Percentiles rank a stretch among this genome's conserved stretches.
These are phyloP conservation scores for Keithomyces neogunnii DNA, from an alignment of 2,329 filamentous ascomycete genomes.

Conservation along the genomic window DNA sequence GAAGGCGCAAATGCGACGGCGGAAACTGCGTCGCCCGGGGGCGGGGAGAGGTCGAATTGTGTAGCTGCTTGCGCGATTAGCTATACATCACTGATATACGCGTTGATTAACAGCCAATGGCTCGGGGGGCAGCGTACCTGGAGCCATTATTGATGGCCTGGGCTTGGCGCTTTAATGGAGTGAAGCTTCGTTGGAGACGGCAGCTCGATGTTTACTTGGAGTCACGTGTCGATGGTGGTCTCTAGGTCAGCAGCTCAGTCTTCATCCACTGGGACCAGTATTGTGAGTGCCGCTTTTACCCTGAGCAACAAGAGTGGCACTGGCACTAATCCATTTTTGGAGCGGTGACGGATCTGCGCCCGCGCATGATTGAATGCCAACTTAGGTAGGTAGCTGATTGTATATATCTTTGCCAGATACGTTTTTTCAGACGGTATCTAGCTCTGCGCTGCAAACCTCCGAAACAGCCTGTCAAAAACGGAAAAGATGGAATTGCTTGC, in stretches of 20 bases:
- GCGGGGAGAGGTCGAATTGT: conserved; percentile 75
- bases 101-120: neutral
- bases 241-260: too few relatives aligned
- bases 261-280: too few relatives aligned
- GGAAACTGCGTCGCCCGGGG: conserved; percentile 82
- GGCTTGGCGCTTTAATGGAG: neutral
- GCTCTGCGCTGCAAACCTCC: too few relatives aligned
- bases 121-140: conserved; percentile 22
- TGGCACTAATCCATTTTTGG: too few relatives aligned
- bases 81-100: neutral
- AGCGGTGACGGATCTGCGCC: neutral
- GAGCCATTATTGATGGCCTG: conserved; percentile 27
- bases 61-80: conserved; percentile 34
- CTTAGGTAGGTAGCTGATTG: neutral
- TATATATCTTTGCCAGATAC: neutral
- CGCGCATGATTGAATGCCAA: neutral
- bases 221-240: conserved; percentile 26
- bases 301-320: too few relatives aligned
- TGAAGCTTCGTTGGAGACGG: neutral
- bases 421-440: too few relatives aligned
- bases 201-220: conserved; percentile 25
- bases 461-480: too few relatives aligned
- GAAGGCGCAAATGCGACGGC: conserved; percentile 75
- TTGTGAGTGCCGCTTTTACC: too few relatives aligned
- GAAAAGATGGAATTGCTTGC: too few relatives aligned